Conservation (phyloP, 139 green algal genomes). For the Chlamydomonas asymmetrica region DNA sequence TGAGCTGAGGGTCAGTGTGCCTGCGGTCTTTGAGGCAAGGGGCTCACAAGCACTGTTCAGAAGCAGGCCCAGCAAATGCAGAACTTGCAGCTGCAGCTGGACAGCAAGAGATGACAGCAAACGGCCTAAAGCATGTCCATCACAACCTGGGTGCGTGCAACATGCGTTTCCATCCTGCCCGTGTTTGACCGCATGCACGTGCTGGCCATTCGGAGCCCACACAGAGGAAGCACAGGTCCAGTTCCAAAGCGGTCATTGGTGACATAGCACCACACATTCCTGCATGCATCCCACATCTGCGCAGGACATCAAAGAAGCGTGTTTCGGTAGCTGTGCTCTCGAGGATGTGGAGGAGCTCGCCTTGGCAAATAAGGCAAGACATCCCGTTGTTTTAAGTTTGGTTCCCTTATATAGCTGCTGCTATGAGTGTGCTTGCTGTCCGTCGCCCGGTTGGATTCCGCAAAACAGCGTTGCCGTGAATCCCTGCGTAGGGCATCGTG, state of each 20-base stretch:
- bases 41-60: not conserved
- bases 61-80: not conserved
- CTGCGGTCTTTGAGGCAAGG: not conserved
- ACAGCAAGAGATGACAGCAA: not conserved
- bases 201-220: not conserved
- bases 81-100: not conserved
- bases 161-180: not conserved
- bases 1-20: not conserved
- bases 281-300: not conserved
- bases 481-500: not conserved
- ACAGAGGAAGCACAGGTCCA: not conserved
- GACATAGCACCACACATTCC: not conserved
- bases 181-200: not conserved
- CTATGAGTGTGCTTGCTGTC: not conserved
- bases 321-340: conserved; percentile 6
- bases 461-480: not conserved
- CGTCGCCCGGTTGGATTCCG: not conserved
- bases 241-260: not conserved
- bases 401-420: not conserved
- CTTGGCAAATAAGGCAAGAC: conserved; percentile 29
- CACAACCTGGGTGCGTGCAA: conserved; percentile 6
- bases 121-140: conserved; percentile 3
- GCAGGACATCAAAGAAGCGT: conserved; percentile 32
- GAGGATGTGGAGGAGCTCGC: conserved; percentile 26
- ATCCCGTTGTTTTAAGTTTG: no score